Evolutionary conservation across 2,329 filamentous ascomycete species (phyloP), one percentile per base, ranked within the genome.

Genomic region (Helotiales sp.): DNA sequence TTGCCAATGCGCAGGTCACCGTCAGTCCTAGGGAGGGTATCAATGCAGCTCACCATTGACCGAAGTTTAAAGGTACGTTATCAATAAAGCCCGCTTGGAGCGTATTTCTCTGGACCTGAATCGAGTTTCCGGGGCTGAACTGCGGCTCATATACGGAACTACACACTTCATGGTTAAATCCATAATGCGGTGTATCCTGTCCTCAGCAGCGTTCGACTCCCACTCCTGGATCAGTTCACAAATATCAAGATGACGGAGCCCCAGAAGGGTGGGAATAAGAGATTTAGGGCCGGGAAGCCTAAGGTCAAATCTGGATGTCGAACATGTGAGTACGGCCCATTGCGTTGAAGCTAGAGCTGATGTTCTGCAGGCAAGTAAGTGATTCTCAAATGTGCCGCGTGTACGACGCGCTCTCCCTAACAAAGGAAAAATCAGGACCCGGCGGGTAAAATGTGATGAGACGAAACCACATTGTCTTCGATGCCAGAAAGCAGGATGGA

Each of bases 361-460:
- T 44, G 29, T 22, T 55, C 24, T 31, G 38, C 44, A 42, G 47
- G 52, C 48, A 31, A 40, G 52, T 36, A 7, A 25, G 34, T 30
- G 10, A 4, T 31, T 19, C 19, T 22, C 9, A 17, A 10, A 25
- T 38, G 27, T 51, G 7, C n/a, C 2, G 4, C 9, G 8, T n/a
- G n/a, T 4, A 1, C 42, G 29, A 30, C 10, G 22, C n/a, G 4
- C 1, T 8, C 30, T 7, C 29, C 24, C 2, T 24, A 36, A 22
- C 22, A 3, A 50, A 31, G 10, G 33, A 3, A 9, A 15, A 5
- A 17, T 13, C 13, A 58, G 56, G 22, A 52, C 34, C 33, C 56
- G 56, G 24, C 46, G 52, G n/a, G 52, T 58, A 25, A 58, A 58
- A 27, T 58, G 56, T 17, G 56, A 55, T n/a, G 56, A 58, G 27